Percentiles rank a stretch among this genome's conserved stretches.
phyloP scores from a whole-genome alignment of 208 protist genomes.

The Balamuthia mandrillaris region DNA sequence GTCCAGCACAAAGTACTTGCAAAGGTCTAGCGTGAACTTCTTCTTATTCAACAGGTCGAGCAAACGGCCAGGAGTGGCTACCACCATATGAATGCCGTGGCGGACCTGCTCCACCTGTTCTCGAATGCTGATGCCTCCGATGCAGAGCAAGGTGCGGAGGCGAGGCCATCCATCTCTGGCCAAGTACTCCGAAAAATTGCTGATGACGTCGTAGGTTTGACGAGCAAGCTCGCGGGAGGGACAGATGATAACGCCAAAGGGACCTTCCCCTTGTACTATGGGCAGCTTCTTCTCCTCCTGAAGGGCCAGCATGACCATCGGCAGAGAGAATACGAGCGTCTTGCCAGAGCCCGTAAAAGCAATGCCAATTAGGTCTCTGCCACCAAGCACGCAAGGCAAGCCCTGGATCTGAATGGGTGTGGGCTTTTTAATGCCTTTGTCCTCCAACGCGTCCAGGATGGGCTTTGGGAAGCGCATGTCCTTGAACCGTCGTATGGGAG shows the following conservation, averaged over 20 bases:
- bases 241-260: constrained; percentile 77
- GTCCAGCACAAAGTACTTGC: constrained; percentile 76
- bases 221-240: constrained; percentile 81
- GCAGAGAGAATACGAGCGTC: constrained; percentile 83
- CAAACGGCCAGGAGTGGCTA: constrained; percentile 84
- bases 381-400: constrained; percentile 72
- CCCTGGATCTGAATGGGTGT: constrained; percentile 88
- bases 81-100: constrained; percentile 77
- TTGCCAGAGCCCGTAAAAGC: constrained; percentile 85
- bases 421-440: constrained; percentile 73
- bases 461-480: constrained; percentile 75
- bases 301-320: constrained; percentile 76
- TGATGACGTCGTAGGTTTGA: constrained; percentile 76
- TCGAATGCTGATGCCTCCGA: constrained; percentile 75
- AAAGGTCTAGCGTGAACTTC: constrained; percentile 73
- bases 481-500: constrained; percentile 72
- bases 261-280: constrained; percentile 75
- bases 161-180: constrained; percentile 18
- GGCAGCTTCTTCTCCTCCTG: constrained; percentile 75
- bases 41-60: constrained; percentile 78
- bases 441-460: constrained; percentile 61
- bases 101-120: constrained; percentile 67
- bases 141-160: constrained; percentile 68
- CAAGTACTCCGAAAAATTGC: constrained; percentile 44
- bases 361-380: constrained; percentile 88